A percentile compares a stretch with the other conserved stretches of the same genome.
These are phyloP conservation scores for Sicyos edulis DNA, from an alignment of 306 rosid genomes.

Conservation along the genomic window DNA sequence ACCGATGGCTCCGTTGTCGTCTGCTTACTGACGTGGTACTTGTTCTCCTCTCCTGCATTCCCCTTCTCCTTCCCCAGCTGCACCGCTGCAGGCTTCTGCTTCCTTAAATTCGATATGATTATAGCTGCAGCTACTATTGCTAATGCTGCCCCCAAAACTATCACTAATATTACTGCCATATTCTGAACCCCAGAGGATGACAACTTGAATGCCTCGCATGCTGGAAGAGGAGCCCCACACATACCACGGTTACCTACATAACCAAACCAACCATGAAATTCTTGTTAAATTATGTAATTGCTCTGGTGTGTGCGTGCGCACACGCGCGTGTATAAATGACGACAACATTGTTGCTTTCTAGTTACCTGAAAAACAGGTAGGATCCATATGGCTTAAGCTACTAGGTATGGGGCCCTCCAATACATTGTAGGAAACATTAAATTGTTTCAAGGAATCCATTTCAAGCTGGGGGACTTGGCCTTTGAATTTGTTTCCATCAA, in stretches of 20 bases:
- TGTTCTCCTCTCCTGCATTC: constrained; percentile 12
- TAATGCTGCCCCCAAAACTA: constrained; percentile 26
- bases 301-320: neutral
- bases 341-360: too few species aligned
- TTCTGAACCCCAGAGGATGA: constrained; percentile 23
- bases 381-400: constrained; percentile 32
- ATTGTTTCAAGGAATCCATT: constrained; percentile 25
- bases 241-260: constrained; percentile 45
- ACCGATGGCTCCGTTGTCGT: neutral
- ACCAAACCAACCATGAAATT: neutral
- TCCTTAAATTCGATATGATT: constrained; percentile 27
- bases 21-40: neutral
- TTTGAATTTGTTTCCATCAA: constrained; percentile 63
- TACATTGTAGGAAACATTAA: constrained; percentile 52
- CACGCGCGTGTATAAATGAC: neutral
- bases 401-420: constrained; percentile 72
- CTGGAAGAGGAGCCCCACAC: constrained; percentile 59
- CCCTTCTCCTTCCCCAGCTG: constrained; percentile 3
- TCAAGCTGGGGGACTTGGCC: constrained; percentile 60
- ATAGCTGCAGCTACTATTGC: constrained; percentile 32
- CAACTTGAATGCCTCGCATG: constrained; percentile 24
- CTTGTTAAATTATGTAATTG: neutral
- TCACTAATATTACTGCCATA: constrained; percentile 24
- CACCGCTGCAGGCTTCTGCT: neutral
- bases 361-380: constrained; percentile 46